phyloP scores from a whole-genome alignment of 352 stramenopile species.

The Phytophthora capsici region DNA sequence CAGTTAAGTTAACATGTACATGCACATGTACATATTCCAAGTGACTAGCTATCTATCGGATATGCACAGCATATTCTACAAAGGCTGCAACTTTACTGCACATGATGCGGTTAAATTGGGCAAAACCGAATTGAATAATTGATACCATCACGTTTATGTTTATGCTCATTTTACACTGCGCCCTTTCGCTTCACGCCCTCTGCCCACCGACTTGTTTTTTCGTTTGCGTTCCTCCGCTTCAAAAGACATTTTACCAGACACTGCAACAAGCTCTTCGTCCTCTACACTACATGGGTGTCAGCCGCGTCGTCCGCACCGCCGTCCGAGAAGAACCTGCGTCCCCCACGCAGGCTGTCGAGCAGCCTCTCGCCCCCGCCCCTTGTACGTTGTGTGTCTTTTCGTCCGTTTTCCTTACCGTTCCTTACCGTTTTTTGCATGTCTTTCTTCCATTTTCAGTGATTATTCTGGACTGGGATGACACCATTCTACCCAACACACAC shows the following conservation, averaged over 20 bases:
- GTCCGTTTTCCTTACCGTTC: not conserved
- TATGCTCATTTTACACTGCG: slow-evolving; percentile 21
- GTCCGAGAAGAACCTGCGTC: slow-evolving; percentile 25
- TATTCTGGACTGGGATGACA: slow-evolving; percentile 87
- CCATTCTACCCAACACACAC: slow-evolving; percentile 77
- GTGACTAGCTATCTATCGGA: no score
- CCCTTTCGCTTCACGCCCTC: slow-evolving; percentile 24
- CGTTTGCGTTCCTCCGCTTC: slow-evolving; percentile 20
- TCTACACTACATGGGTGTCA: slow-evolving; percentile 37
- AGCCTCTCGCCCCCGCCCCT: slow-evolving; percentile 9
- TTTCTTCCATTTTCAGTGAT: slow-evolving; percentile 48
- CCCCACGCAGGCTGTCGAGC: slow-evolving; percentile 24
- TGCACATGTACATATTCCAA: no score
- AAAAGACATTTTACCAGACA: slow-evolving; percentile 30
- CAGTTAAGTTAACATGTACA: no score
- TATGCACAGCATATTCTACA: no score
- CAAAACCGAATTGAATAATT: no score
- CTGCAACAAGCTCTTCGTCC: slow-evolving; percentile 8
- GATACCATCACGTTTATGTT: slow-evolving; percentile 1
- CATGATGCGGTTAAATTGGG: no score
- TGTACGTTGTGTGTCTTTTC: slow-evolving; percentile 23
- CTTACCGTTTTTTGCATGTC: not conserved
- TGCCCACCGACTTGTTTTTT: slow-evolving; percentile 23
- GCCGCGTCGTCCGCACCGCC: slow-evolving; percentile 30
- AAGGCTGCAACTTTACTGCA: no score